A percentile compares a stretch with the other conserved stretches of the same genome.
These are phyloP conservation scores for Suillus occidentalis DNA, from an alignment of 768 basidiomycete species.

Conservation along the genomic window DNA sequence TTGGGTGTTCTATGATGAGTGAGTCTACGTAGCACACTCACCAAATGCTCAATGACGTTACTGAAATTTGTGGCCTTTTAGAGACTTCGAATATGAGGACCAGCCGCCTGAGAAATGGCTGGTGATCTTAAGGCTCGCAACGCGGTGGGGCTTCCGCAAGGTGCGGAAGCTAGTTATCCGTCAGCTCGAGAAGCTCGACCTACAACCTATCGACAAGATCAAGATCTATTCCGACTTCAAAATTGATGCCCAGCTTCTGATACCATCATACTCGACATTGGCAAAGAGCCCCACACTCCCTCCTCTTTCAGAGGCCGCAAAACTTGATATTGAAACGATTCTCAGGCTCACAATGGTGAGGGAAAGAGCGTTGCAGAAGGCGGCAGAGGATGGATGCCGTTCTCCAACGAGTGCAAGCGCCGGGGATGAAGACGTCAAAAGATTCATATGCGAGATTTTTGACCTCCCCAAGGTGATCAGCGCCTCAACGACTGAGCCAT, in stretches of 20 bases:
- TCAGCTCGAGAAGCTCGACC: constrained; percentile 48
- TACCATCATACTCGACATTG: constrained; percentile 52
- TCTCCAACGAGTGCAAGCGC: constrained; percentile 29
- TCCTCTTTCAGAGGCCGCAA: constrained; percentile 50
- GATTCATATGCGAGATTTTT: constrained; percentile 36
- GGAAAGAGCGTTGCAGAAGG: constrained; percentile 42
- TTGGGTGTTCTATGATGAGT: constrained; percentile 61
- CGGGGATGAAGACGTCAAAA: constrained; percentile 25
- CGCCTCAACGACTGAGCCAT: background rate
- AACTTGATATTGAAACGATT: constrained; percentile 57
- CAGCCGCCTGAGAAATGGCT: constrained; percentile 54
- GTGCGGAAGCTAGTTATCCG: constrained; percentile 52
- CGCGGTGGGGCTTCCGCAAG: constrained; percentile 54
- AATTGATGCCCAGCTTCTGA: constrained; percentile 48
- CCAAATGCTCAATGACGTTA: background rate
- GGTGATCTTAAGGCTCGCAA: constrained; percentile 51
- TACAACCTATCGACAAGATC: constrained; percentile 55
- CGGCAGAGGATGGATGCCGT: constrained; percentile 27
- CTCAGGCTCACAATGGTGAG: constrained; percentile 53
- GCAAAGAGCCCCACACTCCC: constrained; percentile 53
- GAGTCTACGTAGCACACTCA: constrained; percentile 16
- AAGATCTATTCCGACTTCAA: constrained; percentile 52
- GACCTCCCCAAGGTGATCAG: constrained; percentile 12
- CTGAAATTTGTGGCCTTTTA: constrained; percentile 21
- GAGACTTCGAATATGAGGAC: constrained; percentile 55